Conservation (phyloP, 73 alveolate species). For the Paramecium primaurelia region DNA sequence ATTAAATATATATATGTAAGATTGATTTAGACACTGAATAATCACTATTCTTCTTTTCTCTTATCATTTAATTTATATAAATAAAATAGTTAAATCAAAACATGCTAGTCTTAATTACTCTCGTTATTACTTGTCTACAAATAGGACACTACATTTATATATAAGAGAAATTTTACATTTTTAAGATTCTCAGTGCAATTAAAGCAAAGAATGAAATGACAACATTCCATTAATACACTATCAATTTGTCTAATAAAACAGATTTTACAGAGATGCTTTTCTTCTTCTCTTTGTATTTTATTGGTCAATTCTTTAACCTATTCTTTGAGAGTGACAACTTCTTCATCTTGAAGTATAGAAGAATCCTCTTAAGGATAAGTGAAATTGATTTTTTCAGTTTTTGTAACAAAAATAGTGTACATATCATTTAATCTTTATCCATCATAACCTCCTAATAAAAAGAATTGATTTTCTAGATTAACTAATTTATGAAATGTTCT, state of each 20-base stretch:
- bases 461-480: constrained; percentile 44
- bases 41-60: neutral
- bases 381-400: constrained; percentile 12
- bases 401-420: constrained; percentile 56
- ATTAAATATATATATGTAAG: too few relatives aligned
- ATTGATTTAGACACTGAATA: neutral
- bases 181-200: constrained; percentile 67
- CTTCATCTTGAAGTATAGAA: neutral
- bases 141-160: constrained; percentile 23
- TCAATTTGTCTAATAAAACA: constrained; percentile 30
- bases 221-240: constrained; percentile 46
- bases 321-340: constrained; percentile 24
- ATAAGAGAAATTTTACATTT: neutral
- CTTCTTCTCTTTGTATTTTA: constrained; percentile 41
- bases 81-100: neutral
- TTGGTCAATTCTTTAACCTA: constrained; percentile 2
- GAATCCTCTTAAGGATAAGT: neutral
- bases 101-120: neutral
- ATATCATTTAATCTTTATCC: constrained; percentile 79
- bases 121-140: neutral
- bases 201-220: neutral
- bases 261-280: constrained; percentile 39
- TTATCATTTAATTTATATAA: neutral
- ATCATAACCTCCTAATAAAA: constrained; percentile 79
- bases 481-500: constrained; percentile 76